These are phyloP conservation scores for Citrullus amarus DNA, from an alignment of 306 rosid genomes.

Conservation along the genomic window DNA sequence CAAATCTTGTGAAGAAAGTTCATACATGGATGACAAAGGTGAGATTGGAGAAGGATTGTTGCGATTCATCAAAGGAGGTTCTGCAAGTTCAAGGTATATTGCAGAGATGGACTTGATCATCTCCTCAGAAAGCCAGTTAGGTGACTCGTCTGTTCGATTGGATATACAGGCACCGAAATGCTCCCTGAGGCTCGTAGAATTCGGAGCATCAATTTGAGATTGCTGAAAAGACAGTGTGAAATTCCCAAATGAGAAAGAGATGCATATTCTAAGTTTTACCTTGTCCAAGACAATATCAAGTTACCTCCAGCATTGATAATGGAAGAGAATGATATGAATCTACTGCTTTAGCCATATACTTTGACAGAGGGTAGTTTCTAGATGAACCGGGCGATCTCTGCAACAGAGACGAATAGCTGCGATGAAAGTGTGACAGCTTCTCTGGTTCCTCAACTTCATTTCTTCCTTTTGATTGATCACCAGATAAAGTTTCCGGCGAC, in stretches of 20 bases:
- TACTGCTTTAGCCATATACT: constrained; percentile 35
- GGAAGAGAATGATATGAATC: constrained; percentile 82
- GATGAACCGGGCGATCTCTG: constrained; percentile 46
- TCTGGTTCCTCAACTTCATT: constrained; percentile 27
- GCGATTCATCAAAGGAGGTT: constrained; percentile 38
- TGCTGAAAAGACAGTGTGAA: constrained; percentile 34
- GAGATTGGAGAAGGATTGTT: constrained; percentile 38
- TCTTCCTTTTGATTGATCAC: constrained; percentile 25
- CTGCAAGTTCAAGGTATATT: constrained; percentile 68
- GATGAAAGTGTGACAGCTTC: constrained; percentile 50
- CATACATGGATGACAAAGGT: constrained; percentile 37
- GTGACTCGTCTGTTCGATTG: constrained; percentile 43
- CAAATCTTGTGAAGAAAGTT: constrained; percentile 38
- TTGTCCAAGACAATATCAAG: neutral
- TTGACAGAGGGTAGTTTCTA: constrained; percentile 31
- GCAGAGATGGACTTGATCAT: constrained; percentile 72
- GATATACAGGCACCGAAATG: constrained; percentile 33
- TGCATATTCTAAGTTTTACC: neutral
- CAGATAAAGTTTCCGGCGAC: constrained; percentile 27
- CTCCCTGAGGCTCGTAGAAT: constrained; percentile 41
- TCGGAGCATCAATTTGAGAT: constrained; percentile 36
- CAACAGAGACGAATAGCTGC: constrained; percentile 61
- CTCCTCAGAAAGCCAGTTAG: constrained; percentile 81
- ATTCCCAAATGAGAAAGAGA: neutral
- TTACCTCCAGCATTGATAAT: constrained; percentile 82